Conservation (phyloP, 768 basidiomycete species). For the Suillus tomentosus region DNA sequence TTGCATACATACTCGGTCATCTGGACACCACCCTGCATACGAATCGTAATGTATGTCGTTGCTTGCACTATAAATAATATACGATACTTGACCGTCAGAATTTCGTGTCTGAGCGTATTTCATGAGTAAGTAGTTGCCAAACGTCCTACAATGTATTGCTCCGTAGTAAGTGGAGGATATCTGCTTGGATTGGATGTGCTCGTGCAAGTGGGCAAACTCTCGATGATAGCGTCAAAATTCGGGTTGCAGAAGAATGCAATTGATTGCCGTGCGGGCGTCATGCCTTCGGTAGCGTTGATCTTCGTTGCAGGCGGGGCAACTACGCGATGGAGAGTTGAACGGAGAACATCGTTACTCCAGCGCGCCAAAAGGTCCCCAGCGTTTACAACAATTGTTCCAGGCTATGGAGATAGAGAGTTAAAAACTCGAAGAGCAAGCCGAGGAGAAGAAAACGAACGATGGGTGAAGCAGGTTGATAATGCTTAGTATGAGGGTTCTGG, state of each 20-base stretch:
- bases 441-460: constrained; percentile 51
- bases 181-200: constrained; percentile 50
- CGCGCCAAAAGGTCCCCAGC: constrained; percentile 79
- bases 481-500: constrained; percentile 73
- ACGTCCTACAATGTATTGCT: constrained; percentile 75
- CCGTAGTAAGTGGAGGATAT: constrained; percentile 72
- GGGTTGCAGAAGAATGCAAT: constrained; percentile 91
- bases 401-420: constrained; percentile 40
- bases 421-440: not conserved
- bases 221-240: constrained; percentile 65
- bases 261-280: constrained; percentile 71
- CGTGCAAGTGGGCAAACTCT: constrained; percentile 67
- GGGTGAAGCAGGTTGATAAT: constrained; percentile 72
- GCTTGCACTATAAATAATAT: not conserved
- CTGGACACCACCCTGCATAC: constrained; percentile 10
- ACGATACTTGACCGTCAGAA: not conserved
- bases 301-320: constrained; percentile 65
- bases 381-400: constrained; percentile 81
- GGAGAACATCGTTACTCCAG: constrained; percentile 81
- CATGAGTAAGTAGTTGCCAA: constrained; percentile 59
- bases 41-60: not conserved
- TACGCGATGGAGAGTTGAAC: constrained; percentile 82
- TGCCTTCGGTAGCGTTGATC: constrained; percentile 48
- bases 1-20: constrained; percentile 18
- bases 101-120: constrained; percentile 13